A percentile compares a stretch with the other conserved stretches of the same genome.
These are phyloP conservation scores for Pistacia integerrima DNA, from an alignment of 345 rosid genomes.

Conservation along the genomic window DNA sequence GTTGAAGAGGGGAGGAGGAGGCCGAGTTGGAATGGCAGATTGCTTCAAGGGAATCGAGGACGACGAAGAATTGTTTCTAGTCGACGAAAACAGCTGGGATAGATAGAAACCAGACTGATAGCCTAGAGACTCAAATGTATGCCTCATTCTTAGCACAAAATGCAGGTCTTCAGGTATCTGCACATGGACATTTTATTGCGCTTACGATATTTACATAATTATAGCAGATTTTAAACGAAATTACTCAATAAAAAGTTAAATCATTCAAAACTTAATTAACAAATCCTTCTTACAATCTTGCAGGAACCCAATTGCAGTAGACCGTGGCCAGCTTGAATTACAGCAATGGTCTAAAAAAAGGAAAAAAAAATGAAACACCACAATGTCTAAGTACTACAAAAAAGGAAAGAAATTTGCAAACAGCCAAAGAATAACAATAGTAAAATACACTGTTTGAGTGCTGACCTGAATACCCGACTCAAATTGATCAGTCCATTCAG, in stretches of 20 bases:
- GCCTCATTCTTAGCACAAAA: constrained; percentile 97
- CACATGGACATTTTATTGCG: neutral
- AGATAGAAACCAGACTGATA: constrained; percentile 93
- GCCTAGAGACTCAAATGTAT: constrained; percentile 87
- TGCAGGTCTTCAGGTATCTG: constrained; percentile 98
- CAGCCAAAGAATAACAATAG: constrained; percentile 4
- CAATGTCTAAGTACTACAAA: constrained; percentile 18
- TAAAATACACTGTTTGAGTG: constrained; percentile 1
- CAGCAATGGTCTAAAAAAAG: constrained; percentile 86
- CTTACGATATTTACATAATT: neutral
- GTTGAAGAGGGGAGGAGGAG: constrained; percentile 59
- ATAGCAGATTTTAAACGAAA: neutral
- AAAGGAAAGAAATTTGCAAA: neutral
- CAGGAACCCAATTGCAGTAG: constrained; percentile 92
- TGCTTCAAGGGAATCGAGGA: constrained; percentile 56
- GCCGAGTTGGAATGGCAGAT: constrained; percentile 56
- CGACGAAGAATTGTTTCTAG: constrained; percentile 52
- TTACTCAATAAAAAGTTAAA: neutral
- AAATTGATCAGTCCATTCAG: constrained; percentile 99
- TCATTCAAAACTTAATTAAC: neutral
- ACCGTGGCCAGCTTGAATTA: constrained; percentile 99
- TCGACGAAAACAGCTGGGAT: constrained; percentile 87
- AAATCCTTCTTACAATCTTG: constrained; percentile 74
- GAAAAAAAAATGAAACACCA: constrained; percentile 13
- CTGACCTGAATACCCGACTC: constrained; percentile 98